These are phyloP conservation scores for Mycena polygramma DNA, from an alignment of 768 basidiomycete genomes.

Conservation along the genomic window DNA sequence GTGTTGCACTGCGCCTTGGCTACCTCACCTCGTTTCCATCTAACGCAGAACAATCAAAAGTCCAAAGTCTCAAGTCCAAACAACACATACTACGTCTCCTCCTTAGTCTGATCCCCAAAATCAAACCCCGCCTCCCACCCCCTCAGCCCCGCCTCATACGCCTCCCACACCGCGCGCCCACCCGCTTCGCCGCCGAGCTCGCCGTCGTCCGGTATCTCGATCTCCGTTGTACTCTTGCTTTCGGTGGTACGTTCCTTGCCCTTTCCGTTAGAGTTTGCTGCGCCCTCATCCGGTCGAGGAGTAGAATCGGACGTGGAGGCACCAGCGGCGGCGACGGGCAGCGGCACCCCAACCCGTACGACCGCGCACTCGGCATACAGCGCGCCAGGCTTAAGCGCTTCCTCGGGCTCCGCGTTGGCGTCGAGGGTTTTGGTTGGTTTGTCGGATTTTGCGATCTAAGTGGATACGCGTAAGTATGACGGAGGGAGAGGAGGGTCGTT, in stretches of 20 bases:
- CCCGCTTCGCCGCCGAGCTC: slow-evolving; percentile 79
- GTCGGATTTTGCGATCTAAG: neutral
- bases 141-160: slow-evolving; percentile 75
- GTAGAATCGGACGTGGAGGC: no score
- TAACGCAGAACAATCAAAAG: no score
- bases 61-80: no score
- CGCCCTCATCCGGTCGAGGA: no score
- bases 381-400: slow-evolving; percentile 83
- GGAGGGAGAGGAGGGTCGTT: no score
- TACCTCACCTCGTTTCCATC: no score
- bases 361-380: slow-evolving; percentile 84
- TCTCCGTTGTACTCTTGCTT: slow-evolving; percentile 44
- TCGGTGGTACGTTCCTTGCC: slow-evolving; percentile 29
- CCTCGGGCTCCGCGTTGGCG: slow-evolving; percentile 54
- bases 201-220: slow-evolving; percentile 67
- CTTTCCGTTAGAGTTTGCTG: no score
- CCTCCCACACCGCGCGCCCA: slow-evolving; percentile 83
- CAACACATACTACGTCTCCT: no score
- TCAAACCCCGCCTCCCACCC: slow-evolving; percentile 64
- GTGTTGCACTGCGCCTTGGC: no score
- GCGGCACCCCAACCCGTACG: slow-evolving; percentile 50
- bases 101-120: no score
- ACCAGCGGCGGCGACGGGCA: no score
- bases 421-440: neutral
- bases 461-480: no score